Evolutionary conservation across 805 yeast species (phyloP).

Genomic region (Maudiozyma pseudohumilis): DNA sequence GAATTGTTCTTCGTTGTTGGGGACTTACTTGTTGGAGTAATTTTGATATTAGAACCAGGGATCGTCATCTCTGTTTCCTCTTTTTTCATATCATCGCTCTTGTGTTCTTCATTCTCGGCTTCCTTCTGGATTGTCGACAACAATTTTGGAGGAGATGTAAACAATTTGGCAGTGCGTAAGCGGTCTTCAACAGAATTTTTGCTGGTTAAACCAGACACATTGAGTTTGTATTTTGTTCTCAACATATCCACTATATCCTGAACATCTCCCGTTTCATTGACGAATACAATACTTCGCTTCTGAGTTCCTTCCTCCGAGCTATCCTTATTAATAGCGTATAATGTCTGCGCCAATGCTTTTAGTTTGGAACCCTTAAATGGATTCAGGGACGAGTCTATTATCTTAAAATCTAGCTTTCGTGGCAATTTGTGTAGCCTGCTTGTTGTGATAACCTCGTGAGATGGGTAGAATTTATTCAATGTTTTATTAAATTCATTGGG

Average conservation of each 20-base stretch:
- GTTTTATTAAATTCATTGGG: slow-evolving; percentile 66
- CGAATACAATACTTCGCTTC: slow-evolving; percentile 78
- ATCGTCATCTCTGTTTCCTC: slow-evolving; percentile 7
- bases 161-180: slow-evolving; percentile 43
- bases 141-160: slow-evolving; percentile 49
- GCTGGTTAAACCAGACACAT: slow-evolving; percentile 59
- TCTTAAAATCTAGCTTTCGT: slow-evolving; percentile 54
- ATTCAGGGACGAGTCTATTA: slow-evolving; percentile 62
- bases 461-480: slow-evolving; percentile 51
- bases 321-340: slow-evolving; percentile 77
- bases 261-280: slow-evolving; percentile 62
- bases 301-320: slow-evolving; percentile 68
- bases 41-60: slow-evolving; percentile 30
- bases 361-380: slow-evolving; percentile 81
- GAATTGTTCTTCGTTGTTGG: background rate
- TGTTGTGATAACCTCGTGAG: slow-evolving; percentile 56
- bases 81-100: background rate
- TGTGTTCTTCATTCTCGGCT: background rate
- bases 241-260: slow-evolving; percentile 47
- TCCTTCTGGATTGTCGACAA: slow-evolving; percentile 23
- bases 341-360: slow-evolving; percentile 78
- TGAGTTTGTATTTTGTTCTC: slow-evolving; percentile 40
- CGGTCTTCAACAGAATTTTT: slow-evolving; percentile 55
- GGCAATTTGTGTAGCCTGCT: slow-evolving; percentile 85
- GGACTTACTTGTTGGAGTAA: background rate